phyloP scores from a whole-genome alignment of 75 land plant genomes.

The Gnetum montanum region DNA sequence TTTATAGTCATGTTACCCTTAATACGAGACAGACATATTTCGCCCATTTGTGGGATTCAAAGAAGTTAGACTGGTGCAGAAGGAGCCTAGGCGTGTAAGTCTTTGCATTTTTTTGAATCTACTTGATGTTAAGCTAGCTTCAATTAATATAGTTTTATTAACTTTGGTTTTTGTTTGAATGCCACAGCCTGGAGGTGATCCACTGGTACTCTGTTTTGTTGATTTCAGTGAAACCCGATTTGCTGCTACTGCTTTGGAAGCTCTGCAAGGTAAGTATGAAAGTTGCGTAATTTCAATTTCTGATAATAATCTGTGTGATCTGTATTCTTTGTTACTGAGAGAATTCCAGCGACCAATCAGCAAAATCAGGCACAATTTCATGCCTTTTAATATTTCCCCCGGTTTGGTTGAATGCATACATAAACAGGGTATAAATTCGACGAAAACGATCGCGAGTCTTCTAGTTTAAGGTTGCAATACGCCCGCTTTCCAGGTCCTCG shows the following conservation, averaged over 20 bases:
- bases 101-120: no score
- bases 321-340: no score
- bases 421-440: slow-evolving; percentile 85
- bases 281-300: no score
- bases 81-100: slow-evolving; percentile 80
- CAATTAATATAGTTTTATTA: no score
- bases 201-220: slow-evolving; percentile 81
- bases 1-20: no score
- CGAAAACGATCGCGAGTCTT: slow-evolving; percentile 63
- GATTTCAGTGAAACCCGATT: slow-evolving; percentile 77
- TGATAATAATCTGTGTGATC: no score
- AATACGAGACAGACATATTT: slow-evolving; percentile 53
- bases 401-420: not conserved
- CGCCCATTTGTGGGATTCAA: slow-evolving; percentile 97
- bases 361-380: no score
- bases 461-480: slow-evolving; percentile 55
- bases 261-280: slow-evolving; percentile 78
- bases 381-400: no score
- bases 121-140: no score
- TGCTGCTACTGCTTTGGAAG: slow-evolving; percentile 78
- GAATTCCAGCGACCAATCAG: no score
- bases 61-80: slow-evolving; percentile 89
- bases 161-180: not conserved
- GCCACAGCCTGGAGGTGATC: slow-evolving; percentile 58
- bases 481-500: slow-evolving; percentile 81